Evolutionary conservation across 495 filamentous ascomycete species (phyloP).

Genomic region (Immersiella caudata): DNA sequence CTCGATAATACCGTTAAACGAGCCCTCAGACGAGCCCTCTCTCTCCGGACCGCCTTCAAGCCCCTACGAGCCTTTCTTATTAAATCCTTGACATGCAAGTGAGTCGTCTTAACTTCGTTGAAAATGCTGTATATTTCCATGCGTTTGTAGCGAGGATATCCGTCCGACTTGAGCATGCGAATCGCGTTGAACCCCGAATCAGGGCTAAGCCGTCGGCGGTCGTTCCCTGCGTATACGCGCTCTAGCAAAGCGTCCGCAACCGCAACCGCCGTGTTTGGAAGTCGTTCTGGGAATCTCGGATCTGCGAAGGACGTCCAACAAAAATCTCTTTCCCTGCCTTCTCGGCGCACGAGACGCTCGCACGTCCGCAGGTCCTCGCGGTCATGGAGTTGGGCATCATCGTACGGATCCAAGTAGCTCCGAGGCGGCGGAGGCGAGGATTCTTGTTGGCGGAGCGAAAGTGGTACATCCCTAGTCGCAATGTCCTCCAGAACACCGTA

Average conservation of each 20-base stretch:
- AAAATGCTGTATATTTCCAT: slow-evolving; percentile 16
- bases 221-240: slow-evolving; percentile 24
- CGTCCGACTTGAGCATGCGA: slow-evolving; percentile 35
- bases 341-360: slow-evolving; percentile 16
- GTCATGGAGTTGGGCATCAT: neutral
- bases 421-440: neutral
- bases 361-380: slow-evolving; percentile 7
- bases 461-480: neutral
- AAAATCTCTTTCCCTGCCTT: neutral
- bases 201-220: slow-evolving; percentile 21
- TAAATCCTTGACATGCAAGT: neutral
- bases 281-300: neutral
- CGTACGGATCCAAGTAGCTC: neutral
- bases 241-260: slow-evolving; percentile 34
- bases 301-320: neutral
- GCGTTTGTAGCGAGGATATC: slow-evolving; percentile 41
- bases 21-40: no score
- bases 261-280: slow-evolving; percentile 21
- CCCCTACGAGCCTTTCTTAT: no score
- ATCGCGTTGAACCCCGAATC: slow-evolving; percentile 37
- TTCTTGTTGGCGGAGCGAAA: neutral
- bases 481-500: slow-evolving; percentile 10
- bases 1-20: no score
- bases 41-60: no score
- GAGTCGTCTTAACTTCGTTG: neutral